Base-by-base conservation (phyloP, 257 asterid genomes). In the Solanum piurae region DNA sequence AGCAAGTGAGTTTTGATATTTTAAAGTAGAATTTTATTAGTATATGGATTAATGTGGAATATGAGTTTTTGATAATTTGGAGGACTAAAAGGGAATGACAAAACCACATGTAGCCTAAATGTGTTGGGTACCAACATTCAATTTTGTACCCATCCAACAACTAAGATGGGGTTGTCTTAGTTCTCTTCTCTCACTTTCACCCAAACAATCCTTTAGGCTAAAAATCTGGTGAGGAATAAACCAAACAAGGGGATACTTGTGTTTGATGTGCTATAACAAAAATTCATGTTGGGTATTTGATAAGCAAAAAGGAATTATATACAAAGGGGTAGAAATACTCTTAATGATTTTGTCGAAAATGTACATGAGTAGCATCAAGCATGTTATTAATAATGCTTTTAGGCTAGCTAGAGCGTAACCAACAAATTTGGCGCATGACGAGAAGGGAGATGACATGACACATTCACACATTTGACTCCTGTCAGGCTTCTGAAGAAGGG, bases 71-170 rank as follows among this genome's bases (percentile, higher is more conserved):
- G 38, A 36, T 34, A 69, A 37, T 85, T 66, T n/a, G 40, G 40
- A 69, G 6, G 42, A 66, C 69, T 38, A 85, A 85, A 85, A 38
- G 40, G 25, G 76, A 31, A 84, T 23, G 88, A 90, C 86, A 88
- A 62, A 29, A 40, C 86, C 89, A 88, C 91, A 38, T 62, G 86
- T 60, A 71, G 69, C 85, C 85, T 66, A 80, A 74, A 83, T 87
- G 88, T 37, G 86, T 49, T 83, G n/a, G 89, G 86, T 86, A 40
- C 89, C 88, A 66, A 85, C 60, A 86, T 87, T 90, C 21, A 89
- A 87, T 88, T 89, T 73, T 68, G 86, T 46, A 82, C 79, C 88
- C 36, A 44, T 72, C 88, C 36, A 68, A 62, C 79, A 52, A 83
- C 86, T 66, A 88, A 71, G 76, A 25, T 66, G 16, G 37, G 31